Evolutionary conservation across 2,329 filamentous ascomycete genomes (phyloP).

Genomic region (Aspergillus aculeatus): DNA sequence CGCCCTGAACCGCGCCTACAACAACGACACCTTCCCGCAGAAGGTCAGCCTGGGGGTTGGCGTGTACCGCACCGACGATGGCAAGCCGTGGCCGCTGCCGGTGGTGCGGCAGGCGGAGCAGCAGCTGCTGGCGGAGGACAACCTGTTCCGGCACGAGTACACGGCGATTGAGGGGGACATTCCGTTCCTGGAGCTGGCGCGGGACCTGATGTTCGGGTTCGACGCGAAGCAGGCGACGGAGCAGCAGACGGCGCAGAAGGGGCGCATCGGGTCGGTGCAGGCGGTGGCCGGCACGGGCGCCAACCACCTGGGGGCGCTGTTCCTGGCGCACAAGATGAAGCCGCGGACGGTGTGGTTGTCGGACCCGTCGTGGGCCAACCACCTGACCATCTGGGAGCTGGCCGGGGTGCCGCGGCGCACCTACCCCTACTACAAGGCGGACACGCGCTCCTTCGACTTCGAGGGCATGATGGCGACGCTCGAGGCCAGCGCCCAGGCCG

Average conservation of each 20-base stretch:
- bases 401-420: slow-evolving; percentile 74
- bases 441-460: slow-evolving; percentile 44
- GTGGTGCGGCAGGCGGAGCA: slow-evolving; percentile 81
- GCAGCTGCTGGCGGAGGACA: slow-evolving; percentile 75
- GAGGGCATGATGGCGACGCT: slow-evolving; percentile 73
- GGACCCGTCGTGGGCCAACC: slow-evolving; percentile 95
- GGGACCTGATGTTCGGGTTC: slow-evolving; percentile 72
- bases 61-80: slow-evolving; percentile 86
- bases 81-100: slow-evolving; percentile 93
- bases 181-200: slow-evolving; percentile 79
- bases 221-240: slow-evolving; percentile 53
- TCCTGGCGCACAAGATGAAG: slow-evolving; percentile 83
- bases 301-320: slow-evolving; percentile 85
- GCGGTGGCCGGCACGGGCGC: slow-evolving; percentile 96
- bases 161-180: slow-evolving; percentile 86
- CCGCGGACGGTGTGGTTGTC: slow-evolving; percentile 78
- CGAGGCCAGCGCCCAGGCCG: slow-evolving; percentile 77
- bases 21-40: slow-evolving; percentile 65
- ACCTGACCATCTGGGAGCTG: slow-evolving; percentile 82
- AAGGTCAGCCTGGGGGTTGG: slow-evolving; percentile 92
- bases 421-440: slow-evolving; percentile 89
- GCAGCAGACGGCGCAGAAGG: slow-evolving; percentile 39
- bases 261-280: slow-evolving; percentile 68
- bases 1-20: slow-evolving; percentile 80
- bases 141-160: slow-evolving; percentile 93